These are phyloP conservation scores for Paradendryphiella salina DNA, from an alignment of 2,329 filamentous ascomycete species.

Conservation along the genomic window DNA sequence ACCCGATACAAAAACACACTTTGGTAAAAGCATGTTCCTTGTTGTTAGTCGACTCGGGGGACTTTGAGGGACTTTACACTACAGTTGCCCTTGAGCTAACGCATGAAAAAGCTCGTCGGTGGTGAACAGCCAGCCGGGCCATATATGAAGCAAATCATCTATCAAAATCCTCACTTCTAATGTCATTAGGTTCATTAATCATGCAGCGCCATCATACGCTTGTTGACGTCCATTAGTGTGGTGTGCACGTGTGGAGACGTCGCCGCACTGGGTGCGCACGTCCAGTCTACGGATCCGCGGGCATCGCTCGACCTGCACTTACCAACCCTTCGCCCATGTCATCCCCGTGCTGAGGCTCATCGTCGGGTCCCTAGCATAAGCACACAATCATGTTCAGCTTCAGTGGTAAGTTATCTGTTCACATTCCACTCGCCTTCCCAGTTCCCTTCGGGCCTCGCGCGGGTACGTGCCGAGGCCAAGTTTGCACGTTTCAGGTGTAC, in stretches of 20 bases:
- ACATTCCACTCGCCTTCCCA: neutral
- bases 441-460: constrained; percentile 1
- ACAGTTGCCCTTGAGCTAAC: neutral
- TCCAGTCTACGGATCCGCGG: constrained; percentile 14
- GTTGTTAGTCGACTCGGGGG: neutral
- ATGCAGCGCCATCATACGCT: constrained; percentile 3
- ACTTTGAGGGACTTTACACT: neutral
- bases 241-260: constrained; percentile 11
- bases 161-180: constrained; percentile 6
- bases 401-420: constrained; percentile 38
- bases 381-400: constrained; percentile 43
- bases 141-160: constrained; percentile 6
- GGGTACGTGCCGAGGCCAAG: constrained; percentile 1
- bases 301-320: constrained; percentile 5
- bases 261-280: constrained; percentile 20
- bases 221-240: neutral
- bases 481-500: constrained; percentile 1
- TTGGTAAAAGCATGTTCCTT: too few species aligned
- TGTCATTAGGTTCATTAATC: neutral
- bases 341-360: constrained; percentile 2
- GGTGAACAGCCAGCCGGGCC: neutral
- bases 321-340: constrained; percentile 5
- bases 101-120: constrained; percentile 1
- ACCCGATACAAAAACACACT: neutral
- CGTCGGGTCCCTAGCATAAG: neutral